Conservation (phyloP, 2,329 filamentous ascomycete species). For the Microcera coccophila region DNA sequence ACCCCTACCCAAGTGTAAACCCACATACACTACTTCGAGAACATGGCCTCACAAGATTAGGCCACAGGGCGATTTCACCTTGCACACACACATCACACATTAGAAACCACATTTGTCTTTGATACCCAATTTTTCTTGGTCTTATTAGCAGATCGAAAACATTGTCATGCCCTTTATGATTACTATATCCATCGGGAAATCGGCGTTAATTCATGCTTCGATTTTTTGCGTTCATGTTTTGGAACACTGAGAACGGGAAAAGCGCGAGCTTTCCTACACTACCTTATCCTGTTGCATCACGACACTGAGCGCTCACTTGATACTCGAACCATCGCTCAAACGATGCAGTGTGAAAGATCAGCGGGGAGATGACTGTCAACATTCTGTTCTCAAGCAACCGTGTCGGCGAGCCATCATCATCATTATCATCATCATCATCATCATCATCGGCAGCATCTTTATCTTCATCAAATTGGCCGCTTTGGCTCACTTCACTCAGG, state of each 20-base stretch:
- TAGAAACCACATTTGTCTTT: constrained; percentile 34
- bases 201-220: constrained; percentile 27
- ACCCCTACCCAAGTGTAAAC: constrained; percentile 25
- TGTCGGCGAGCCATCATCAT: constrained; percentile 4
- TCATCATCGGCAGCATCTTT: neutral
- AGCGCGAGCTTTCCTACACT: constrained; percentile 11
- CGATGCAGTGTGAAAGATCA: constrained; percentile 10
- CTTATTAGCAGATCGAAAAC: constrained; percentile 25
- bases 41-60: neutral
- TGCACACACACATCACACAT: constrained; percentile 28
- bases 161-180: constrained; percentile 29
- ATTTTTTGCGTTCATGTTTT: constrained; percentile 20
- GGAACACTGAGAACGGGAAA: constrained; percentile 10
- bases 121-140: constrained; percentile 32
- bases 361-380: constrained; percentile 11
- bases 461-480: too few relatives aligned
- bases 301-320: neutral
- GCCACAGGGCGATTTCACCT: constrained; percentile 10
- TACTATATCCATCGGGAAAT: constrained; percentile 29
- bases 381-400: constrained; percentile 9
- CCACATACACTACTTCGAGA: neutral
- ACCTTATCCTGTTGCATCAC: constrained; percentile 1
- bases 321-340: neutral
- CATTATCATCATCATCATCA: constrained; percentile 1
- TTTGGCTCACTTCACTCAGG: too few relatives aligned